A percentile compares a stretch with the other conserved stretches of the same genome.
Conservation (phyloP, 768 basidiomycete genomes). For the Pleurotus cornucopiae region DNA sequence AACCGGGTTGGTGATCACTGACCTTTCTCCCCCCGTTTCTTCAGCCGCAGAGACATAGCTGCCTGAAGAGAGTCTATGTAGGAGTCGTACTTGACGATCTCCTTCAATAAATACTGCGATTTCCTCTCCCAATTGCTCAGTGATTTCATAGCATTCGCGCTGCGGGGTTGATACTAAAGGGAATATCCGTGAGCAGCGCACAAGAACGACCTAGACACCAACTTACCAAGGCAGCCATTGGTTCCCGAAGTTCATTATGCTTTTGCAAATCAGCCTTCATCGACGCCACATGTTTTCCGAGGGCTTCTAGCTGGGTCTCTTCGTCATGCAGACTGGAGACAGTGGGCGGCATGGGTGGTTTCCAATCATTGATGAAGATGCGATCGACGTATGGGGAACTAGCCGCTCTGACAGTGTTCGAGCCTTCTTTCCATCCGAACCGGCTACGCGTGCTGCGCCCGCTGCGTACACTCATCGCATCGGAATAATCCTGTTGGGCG, state of each 20-base stretch:
- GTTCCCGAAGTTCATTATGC: slow-evolving; percentile 80
- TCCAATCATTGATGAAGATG: slow-evolving; percentile 89
- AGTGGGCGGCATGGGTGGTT: slow-evolving; percentile 79
- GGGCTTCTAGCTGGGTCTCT: slow-evolving; percentile 86
- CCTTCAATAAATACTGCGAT: slow-evolving; percentile 82
- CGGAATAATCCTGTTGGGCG: slow-evolving; percentile 47
- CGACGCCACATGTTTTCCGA: slow-evolving; percentile 73
- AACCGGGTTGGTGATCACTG: not conserved
- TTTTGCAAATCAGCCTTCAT: slow-evolving; percentile 76
- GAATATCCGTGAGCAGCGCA: not conserved
- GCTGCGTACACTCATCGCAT: slow-evolving; percentile 72
- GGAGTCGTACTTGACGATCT: slow-evolving; percentile 93
- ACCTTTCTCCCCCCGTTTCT: slow-evolving; percentile 87
- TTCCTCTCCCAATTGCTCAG: slow-evolving; percentile 91
- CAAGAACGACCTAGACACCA: not conserved
- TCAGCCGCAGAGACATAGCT: slow-evolving; percentile 81
- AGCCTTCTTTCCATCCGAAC: slow-evolving; percentile 69
- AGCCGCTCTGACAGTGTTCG: slow-evolving; percentile 56
- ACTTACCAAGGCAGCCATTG: slow-evolving; percentile 75
- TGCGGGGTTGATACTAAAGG: slow-evolving; percentile 71
- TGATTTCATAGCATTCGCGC: slow-evolving; percentile 71
- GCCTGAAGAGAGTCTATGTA: slow-evolving; percentile 87
- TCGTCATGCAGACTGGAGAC: slow-evolving; percentile 87
- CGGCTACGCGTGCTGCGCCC: slow-evolving; percentile 70
- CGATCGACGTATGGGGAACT: slow-evolving; percentile 77